These are phyloP conservation scores for Trametes gibbosa DNA, from an alignment of 768 basidiomycete species.

Conservation along the genomic window DNA sequence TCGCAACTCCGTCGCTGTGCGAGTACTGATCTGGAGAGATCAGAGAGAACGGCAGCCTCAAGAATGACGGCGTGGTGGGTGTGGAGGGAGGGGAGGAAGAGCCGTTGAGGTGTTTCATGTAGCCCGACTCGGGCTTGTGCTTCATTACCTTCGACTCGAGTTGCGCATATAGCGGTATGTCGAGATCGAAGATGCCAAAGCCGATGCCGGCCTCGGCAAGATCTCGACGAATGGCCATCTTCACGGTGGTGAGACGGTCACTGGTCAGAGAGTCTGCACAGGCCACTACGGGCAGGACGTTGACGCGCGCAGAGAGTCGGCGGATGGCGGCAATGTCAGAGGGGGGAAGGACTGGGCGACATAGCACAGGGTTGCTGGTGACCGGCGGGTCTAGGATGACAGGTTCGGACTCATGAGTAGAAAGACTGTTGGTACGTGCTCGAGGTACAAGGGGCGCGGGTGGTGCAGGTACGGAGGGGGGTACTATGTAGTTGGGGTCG, in stretches of 20 bases:
- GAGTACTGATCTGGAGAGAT: slow-evolving; percentile 83
- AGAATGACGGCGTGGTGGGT: slow-evolving; percentile 55
- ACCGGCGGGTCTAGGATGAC: slow-evolving; percentile 81
- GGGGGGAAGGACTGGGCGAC: slow-evolving; percentile 63
- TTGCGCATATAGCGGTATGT: slow-evolving; percentile 42
- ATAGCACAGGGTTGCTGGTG: slow-evolving; percentile 66
- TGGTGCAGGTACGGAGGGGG: slow-evolving; percentile 63
- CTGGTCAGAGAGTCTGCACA: slow-evolving; percentile 79
- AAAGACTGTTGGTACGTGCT: slow-evolving; percentile 67
- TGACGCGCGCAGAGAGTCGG: slow-evolving; percentile 76
- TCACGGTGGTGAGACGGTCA: slow-evolving; percentile 76
- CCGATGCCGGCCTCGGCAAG: slow-evolving; percentile 83
- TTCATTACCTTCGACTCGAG: slow-evolving; percentile 22
- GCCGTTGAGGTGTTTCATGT: slow-evolving; percentile 57
- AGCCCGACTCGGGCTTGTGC: slow-evolving; percentile 35
- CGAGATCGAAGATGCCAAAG: slow-evolving; percentile 86
- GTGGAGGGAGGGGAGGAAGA: slow-evolving; percentile 67
- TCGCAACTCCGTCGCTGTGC: slow-evolving; percentile 75
- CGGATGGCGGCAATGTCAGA: slow-evolving; percentile 77
- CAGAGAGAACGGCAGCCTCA: slow-evolving; percentile 79
- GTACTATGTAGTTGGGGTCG: slow-evolving; percentile 79
- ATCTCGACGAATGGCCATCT: slow-evolving; percentile 76
- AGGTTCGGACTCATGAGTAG: slow-evolving; percentile 68
- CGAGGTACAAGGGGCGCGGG: slow-evolving; percentile 68
- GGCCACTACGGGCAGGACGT: slow-evolving; percentile 84